Conservation (phyloP, 2,329 filamentous ascomycete species). For the Colletotrichum scovillei region DNA sequence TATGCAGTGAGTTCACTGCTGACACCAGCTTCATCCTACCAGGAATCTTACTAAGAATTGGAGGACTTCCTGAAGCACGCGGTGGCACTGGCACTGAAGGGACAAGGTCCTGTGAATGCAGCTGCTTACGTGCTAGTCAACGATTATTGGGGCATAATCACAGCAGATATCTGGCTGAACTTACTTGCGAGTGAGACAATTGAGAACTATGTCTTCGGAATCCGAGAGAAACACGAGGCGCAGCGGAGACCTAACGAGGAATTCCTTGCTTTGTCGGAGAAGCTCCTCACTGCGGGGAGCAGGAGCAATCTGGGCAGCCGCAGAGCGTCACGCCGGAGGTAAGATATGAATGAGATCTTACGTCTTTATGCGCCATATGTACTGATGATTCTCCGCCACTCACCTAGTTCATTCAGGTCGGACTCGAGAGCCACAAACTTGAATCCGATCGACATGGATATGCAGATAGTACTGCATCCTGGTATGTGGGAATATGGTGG, state of each 20-base stretch:
- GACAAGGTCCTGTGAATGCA: neutral
- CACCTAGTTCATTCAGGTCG: neutral
- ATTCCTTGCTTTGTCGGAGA: neutral
- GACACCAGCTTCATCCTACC: neutral
- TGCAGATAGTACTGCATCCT: slow-evolving; percentile 9
- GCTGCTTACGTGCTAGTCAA: neutral
- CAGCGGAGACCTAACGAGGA: neutral
- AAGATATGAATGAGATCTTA: neutral
- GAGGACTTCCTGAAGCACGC: slow-evolving; percentile 15
- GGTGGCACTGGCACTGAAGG: neutral
- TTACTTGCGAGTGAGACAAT: slow-evolving; percentile 5
- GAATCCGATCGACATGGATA: neutral
- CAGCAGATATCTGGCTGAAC: slow-evolving; percentile 3
- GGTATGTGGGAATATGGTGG: neutral
- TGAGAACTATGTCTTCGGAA: slow-evolving; percentile 7
- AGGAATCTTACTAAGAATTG: neutral
- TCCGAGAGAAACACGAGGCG: neutral
- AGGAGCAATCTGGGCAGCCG: slow-evolving; percentile 5
- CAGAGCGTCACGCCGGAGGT: slow-evolving; percentile 13
- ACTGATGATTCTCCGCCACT: no score
- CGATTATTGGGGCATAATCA: neutral
- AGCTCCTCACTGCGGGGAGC: slow-evolving; percentile 6
- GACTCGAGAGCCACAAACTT: neutral
- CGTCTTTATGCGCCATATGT: no score
- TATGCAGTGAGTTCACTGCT: neutral